phyloP scores from a whole-genome alignment of 345 rosid species.

The Camelina sativa region DNA sequence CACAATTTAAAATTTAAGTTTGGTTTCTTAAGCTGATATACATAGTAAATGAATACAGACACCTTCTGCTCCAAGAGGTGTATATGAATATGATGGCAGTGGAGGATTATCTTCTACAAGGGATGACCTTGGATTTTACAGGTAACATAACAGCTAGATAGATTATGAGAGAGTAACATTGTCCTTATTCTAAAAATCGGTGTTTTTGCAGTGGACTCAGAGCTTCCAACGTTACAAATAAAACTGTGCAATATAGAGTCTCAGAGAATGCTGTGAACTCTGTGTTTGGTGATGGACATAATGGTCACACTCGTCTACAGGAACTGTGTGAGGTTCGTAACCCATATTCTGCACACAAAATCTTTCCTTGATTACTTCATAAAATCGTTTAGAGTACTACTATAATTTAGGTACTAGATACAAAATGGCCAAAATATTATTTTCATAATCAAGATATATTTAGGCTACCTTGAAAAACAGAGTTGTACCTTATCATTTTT shows the following conservation, averaged over 20 bases:
- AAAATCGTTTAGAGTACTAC: background rate
- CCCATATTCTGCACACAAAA: background rate
- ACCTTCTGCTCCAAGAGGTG: conserved; percentile 1
- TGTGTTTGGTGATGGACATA: conserved; percentile 49
- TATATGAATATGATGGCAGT: background rate
- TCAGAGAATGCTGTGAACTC: conserved; percentile 63
- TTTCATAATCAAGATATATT: background rate
- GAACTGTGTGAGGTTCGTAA: conserved; percentile 39
- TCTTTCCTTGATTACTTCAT: background rate
- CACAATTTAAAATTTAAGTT: background rate
- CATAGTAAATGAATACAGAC: background rate
- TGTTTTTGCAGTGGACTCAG: background rate
- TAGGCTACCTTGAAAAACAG: background rate
- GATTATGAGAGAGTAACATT: background rate
- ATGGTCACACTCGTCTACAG: conserved; percentile 55
- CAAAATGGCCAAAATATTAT: background rate
- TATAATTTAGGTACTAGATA: background rate
- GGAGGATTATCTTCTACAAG: background rate
- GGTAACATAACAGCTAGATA: background rate
- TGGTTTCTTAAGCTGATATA: background rate
- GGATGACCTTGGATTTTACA: background rate
- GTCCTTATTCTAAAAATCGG: background rate
- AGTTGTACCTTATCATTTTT: conserved; percentile 11
- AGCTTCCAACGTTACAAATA: background rate
- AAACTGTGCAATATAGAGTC: conserved; percentile 49